Evolutionary conservation across 1,284 basidiomycete genomes (phyloP).

Genomic region (Ustanciosporium gigantosporum): DNA sequence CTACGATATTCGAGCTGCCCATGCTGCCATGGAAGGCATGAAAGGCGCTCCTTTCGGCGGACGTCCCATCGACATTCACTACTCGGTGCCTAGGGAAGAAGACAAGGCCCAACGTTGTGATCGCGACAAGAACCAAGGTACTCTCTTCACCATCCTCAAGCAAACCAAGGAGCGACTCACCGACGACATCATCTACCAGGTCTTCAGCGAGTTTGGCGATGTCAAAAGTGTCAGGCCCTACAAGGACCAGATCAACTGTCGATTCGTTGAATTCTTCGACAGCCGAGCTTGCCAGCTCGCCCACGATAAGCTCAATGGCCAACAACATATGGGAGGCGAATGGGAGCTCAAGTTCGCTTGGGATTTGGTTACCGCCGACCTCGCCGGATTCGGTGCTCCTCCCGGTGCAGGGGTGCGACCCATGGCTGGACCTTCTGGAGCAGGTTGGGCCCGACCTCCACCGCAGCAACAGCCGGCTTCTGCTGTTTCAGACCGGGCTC

Average conservation of each 20-base stretch:
- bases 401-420: not conserved
- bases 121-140: slow-evolving; percentile 88
- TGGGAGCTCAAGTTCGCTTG: slow-evolving; percentile 88
- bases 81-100: slow-evolving; percentile 82
- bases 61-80: slow-evolving; percentile 91
- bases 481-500: slow-evolving; percentile 8
- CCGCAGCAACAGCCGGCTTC: slow-evolving; percentile 11
- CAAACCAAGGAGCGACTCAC: slow-evolving; percentile 73
- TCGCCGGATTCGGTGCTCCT: slow-evolving; percentile 50
- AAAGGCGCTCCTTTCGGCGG: slow-evolving; percentile 32
- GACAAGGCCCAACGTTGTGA: slow-evolving; percentile 76
- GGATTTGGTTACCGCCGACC: slow-evolving; percentile 65
- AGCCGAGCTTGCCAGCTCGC: slow-evolving; percentile 72
- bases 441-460: slow-evolving; percentile 3
- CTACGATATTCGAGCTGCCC: slow-evolving; percentile 86
- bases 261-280: slow-evolving; percentile 36
- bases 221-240: slow-evolving; percentile 72
- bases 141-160: slow-evolving; percentile 75
- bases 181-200: slow-evolving; percentile 78
- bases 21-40: slow-evolving; percentile 81
- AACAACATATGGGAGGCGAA: slow-evolving; percentile 78
- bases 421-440: not conserved
- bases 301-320: slow-evolving; percentile 76
- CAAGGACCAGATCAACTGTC: slow-evolving; percentile 40
- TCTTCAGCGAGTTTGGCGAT: slow-evolving; percentile 85